Evolutionary conservation across 225 moss, liverwort and hornwort genomes (phyloP).

Genomic region (Polytrichum formosum): DNA sequence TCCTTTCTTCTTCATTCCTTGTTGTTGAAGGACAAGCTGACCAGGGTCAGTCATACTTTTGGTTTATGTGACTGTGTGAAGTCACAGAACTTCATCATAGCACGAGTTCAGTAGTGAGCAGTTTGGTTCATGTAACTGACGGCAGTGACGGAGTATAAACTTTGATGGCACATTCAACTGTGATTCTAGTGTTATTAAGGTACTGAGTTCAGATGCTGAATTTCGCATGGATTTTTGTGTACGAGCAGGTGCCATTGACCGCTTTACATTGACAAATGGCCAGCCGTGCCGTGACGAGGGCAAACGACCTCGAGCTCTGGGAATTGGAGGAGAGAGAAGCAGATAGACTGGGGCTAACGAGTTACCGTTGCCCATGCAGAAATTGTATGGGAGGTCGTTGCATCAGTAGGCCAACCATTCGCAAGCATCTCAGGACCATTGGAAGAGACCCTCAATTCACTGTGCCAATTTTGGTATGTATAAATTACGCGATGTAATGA

Average conservation of each 20-base stretch:
- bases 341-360: not conserved
- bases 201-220: not conserved
- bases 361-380: not conserved
- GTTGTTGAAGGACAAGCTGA: too few species aligned
- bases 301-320: not conserved
- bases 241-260: not conserved
- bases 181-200: not conserved
- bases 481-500: too few species aligned
- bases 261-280: not conserved
- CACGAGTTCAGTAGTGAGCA: not conserved
- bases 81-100: not conserved
- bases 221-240: not conserved
- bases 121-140: not conserved
- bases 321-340: not conserved
- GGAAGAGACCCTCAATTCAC: conserved; percentile 1
- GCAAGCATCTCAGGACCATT: not conserved
- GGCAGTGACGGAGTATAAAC: not conserved
- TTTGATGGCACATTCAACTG: not conserved
- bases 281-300: not conserved
- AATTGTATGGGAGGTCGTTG: not conserved
- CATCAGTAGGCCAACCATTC: not conserved
- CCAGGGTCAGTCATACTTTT: too few species aligned
- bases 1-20: too few species aligned
- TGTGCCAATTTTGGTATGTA: conserved; percentile 6
- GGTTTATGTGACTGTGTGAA: not conserved